Evolutionary conservation across 306 rosid genomes (phyloP).

Genomic region (Inga oerstediana): DNA sequence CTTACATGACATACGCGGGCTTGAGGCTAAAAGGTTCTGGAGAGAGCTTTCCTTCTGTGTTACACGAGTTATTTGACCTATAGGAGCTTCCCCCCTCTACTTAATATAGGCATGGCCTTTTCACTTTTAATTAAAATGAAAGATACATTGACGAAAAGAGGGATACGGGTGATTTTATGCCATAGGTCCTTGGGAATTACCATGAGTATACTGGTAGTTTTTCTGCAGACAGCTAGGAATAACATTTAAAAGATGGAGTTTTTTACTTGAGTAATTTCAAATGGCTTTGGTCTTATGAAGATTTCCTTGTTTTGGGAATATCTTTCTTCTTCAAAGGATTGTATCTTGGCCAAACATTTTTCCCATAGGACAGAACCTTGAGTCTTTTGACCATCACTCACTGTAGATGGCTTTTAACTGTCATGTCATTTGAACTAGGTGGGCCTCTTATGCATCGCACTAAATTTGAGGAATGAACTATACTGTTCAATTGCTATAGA

Average conservation of each 20-base stretch:
- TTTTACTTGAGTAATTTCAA: neutral
- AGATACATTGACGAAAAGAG: neutral
- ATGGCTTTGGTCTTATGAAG: neutral
- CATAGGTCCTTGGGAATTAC: conserved; percentile 41
- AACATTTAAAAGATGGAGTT: neutral
- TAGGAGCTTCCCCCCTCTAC: conserved; percentile 29
- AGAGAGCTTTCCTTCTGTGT: neutral
- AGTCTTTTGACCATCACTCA: neutral
- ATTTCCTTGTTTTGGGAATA: neutral
- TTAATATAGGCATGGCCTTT: neutral
- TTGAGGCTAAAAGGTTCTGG: neutral
- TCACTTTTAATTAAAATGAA: neutral
- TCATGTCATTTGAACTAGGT: neutral
- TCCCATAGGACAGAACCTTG: neutral
- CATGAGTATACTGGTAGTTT: neutral
- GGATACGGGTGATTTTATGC: conserved; percentile 15
- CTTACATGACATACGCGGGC: neutral
- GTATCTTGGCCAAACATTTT: neutral
- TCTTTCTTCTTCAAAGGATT: neutral
- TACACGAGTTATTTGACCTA: neutral
- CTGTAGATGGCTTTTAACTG: neutral
- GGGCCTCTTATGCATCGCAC: neutral
- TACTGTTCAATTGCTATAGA: neutral
- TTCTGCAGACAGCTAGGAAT: neutral
- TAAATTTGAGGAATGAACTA: neutral